These are phyloP conservation scores for Neurospora sublineolata DNA, from an alignment of 495 filamentous ascomycete species.

Conservation along the genomic window DNA sequence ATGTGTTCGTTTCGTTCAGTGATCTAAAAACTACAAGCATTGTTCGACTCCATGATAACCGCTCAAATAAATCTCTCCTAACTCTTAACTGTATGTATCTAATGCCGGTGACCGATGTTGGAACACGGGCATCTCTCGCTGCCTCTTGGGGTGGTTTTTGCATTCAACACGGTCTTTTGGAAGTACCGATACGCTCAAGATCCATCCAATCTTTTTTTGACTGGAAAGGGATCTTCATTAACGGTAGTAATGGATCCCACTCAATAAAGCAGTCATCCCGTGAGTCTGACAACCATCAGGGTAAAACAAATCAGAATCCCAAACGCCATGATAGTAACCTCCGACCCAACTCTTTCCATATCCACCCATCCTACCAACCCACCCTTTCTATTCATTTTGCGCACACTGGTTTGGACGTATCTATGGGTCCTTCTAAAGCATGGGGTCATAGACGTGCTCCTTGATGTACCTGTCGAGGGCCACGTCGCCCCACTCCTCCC, in stretches of 20 bases:
- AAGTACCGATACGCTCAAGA: background rate
- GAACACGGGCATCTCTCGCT: background rate
- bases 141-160: background rate
- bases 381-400: background rate
- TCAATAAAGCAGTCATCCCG: background rate
- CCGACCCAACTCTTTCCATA: background rate
- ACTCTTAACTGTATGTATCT: background rate
- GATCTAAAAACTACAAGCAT: background rate
- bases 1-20: background rate
- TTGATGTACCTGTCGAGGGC: slow-evolving; percentile 72
- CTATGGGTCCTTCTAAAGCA: slow-evolving; percentile 5
- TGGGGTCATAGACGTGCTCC: slow-evolving; percentile 69
- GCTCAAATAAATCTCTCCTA: background rate
- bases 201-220: background rate
- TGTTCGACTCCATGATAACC: background rate
- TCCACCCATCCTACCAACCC: background rate
- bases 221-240: background rate
- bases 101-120: background rate
- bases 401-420: background rate
- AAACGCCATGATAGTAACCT: background rate
- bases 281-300: background rate
- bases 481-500: slow-evolving; percentile 68
- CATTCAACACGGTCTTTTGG: background rate
- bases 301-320: background rate
- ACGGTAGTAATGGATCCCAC: background rate